These are phyloP conservation scores for Pelargonium citronellum DNA, from an alignment of 441 rosid genomes.

Conservation along the genomic window DNA sequence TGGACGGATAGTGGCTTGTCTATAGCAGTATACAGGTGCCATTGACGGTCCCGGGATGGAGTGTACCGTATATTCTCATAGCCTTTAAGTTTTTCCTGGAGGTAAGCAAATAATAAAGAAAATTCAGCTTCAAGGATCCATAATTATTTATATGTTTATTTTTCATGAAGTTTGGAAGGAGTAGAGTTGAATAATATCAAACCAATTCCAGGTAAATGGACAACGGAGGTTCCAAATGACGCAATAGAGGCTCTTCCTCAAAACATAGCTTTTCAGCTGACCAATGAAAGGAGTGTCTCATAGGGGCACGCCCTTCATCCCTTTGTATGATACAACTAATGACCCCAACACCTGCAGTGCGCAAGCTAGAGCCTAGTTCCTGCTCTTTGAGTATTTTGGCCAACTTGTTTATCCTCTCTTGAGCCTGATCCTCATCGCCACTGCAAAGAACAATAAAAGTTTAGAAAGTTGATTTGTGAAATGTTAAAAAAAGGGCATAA, in stretches of 20 bases:
- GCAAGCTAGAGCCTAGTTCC: conserved; percentile 67
- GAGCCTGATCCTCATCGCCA: conserved; percentile 99
- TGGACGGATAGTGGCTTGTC: conserved; percentile 72
- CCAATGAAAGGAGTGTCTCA: conserved; percentile 99
- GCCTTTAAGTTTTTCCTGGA: conserved; percentile 94
- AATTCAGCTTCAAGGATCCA: conserved; percentile 13
- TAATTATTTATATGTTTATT: background rate
- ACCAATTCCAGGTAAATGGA: conserved; percentile 97
- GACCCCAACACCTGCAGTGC: conserved; percentile 80
- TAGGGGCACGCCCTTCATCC: conserved; percentile 95
- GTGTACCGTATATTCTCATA: conserved; percentile 63
- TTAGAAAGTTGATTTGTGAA: background rate
- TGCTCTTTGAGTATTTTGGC: conserved; percentile 92
- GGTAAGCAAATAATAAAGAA: conserved; percentile 20
- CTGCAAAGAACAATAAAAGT: conserved; percentile 35
- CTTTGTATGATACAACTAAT: conserved; percentile 96
- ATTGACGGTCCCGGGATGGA: conserved; percentile 86
- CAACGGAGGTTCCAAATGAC: conserved; percentile 95
- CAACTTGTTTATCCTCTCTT: conserved; percentile 81
- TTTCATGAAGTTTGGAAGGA: conserved; percentile 7
- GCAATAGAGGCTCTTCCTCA: conserved; percentile 89
- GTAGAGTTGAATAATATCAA: conserved; percentile 25
- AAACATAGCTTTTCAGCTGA: conserved; percentile 63
- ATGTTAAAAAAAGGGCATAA: background rate
- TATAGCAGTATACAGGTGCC: conserved; percentile 84